phyloP scores from a whole-genome alignment of 2,329 filamentous ascomycete species.

The Mycosphaerella arachidis region DNA sequence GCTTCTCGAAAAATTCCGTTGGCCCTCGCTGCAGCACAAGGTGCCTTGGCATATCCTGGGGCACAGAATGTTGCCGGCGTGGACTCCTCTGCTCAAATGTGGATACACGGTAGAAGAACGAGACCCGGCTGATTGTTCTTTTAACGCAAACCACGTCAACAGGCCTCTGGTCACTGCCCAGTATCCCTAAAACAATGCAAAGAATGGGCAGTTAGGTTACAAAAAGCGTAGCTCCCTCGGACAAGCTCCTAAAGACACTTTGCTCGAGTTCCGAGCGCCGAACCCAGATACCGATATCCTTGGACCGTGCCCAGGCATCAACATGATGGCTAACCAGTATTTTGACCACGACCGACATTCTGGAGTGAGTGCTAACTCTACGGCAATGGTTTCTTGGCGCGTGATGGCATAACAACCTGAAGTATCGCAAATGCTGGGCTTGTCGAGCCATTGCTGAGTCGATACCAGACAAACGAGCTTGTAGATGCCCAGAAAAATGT shows the following conservation, averaged over 20 bases:
- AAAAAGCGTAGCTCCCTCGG: constrained; percentile 40
- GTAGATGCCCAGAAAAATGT: constrained; percentile 41
- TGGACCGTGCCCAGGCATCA: constrained; percentile 34
- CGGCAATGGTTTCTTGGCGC: constrained; percentile 33
- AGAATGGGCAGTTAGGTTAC: constrained; percentile 38
- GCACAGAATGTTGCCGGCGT: constrained; percentile 35
- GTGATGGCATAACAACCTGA: constrained; percentile 1
- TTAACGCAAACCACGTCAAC: constrained; percentile 38
- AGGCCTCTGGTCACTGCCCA: constrained; percentile 32
- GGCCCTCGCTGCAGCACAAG: constrained; percentile 10
- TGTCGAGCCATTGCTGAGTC: not conserved
- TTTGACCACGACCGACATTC: no score
- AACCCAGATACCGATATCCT: constrained; percentile 35
- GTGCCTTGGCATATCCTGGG: constrained; percentile 35
- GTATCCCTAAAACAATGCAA: constrained; percentile 39
- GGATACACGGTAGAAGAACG: not conserved
- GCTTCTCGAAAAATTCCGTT: constrained; percentile 6
- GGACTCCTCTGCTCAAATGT: constrained; percentile 30
- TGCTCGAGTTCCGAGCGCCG: constrained; percentile 35
- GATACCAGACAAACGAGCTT: constrained; percentile 35
- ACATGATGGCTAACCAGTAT: constrained; percentile 40
- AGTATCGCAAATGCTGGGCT: not conserved
- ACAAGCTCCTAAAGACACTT: constrained; percentile 39
- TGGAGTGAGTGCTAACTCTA: no score
- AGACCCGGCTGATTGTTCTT: constrained; percentile 32